A percentile compares a stretch with the other conserved stretches of the same genome.
phyloP scores from a whole-genome alignment of 1,284 basidiomycete genomes.

The Malassezia vespertilionis region DNA sequence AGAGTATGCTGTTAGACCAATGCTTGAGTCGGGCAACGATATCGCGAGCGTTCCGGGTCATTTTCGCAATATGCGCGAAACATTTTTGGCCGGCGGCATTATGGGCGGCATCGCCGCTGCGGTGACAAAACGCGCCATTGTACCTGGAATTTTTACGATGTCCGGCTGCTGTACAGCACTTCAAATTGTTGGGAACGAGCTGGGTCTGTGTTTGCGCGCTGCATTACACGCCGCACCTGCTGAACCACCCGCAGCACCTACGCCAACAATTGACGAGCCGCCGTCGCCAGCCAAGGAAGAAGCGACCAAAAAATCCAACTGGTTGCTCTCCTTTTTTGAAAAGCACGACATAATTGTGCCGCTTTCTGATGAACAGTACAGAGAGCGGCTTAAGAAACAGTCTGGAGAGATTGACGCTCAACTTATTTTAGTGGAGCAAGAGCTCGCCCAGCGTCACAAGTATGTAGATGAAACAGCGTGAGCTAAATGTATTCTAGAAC shows the following conservation, averaged over 20 bases:
- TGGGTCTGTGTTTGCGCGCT: not conserved
- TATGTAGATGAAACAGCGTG: not conserved
- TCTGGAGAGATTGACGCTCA: conserved; percentile 6
- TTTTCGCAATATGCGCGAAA: not conserved
- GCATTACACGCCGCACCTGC: not conserved
- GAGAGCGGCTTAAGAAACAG: conserved; percentile 1
- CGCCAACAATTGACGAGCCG: not conserved
- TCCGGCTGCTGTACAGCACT: not conserved
- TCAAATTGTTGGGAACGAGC: conserved; percentile 8
- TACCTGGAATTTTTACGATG: conserved; percentile 7
- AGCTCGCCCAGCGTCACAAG: conserved; percentile 4
- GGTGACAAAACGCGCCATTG: not conserved
- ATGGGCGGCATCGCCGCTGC: conserved; percentile 8
- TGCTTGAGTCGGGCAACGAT: too few species aligned
- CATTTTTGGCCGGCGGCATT: conserved; percentile 3
- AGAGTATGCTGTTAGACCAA: conserved; percentile 3
- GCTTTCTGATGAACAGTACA: conserved; percentile 9
- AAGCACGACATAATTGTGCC: conserved; percentile 7
- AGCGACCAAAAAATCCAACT: too few species aligned
- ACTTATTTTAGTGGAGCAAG: conserved; percentile 5
- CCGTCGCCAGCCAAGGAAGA: too few species aligned
- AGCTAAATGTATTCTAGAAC: conserved; percentile 47
- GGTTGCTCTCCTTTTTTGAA: not conserved
- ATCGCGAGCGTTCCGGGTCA: not conserved
- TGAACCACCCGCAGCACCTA: not conserved